Evolutionary conservation across 306 rosid species (phyloP), one percentile per base, ranked within the genome.

Genomic region (Nissolia schottii): DNA sequence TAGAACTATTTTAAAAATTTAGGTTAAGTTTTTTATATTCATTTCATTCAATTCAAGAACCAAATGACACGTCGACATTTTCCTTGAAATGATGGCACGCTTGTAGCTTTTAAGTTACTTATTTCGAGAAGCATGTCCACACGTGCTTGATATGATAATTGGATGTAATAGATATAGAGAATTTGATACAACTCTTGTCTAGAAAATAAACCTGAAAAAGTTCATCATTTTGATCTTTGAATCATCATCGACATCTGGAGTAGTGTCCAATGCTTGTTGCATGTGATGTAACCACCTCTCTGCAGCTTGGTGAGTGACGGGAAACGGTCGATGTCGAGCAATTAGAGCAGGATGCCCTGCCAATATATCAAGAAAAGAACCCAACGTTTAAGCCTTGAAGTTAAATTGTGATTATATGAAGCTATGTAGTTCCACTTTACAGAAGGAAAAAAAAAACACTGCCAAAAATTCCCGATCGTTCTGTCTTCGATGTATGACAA

Each of bases 261-360:
- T 85, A 67, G 70, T 80, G 75, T 89, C 92, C 67, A 91, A 76
- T 53, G 97, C 97, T 76, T 81, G 87, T 56, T 89, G 92, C 97
- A 94, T 94, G 79, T 94, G 98, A 85, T 86, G 84, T 59, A 91
- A 37, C 97, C 98, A 94, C 83, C 97, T 91, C 85, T 87, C 95
- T 0, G 95, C 98, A 56, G 96, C 96, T 77, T 74, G 84, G 61
- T 79, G 94, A 0, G 97, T 91, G 27, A 94, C 95, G 0, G 97
- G 89, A 82, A 94, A 94, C 13, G 96, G 97, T 15, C 95, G 89
- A 79, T 94, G 97, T 19, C 98, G 92, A 3, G 70, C 98, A 75
- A 91, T 91, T 60, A 94, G 91, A 71, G 98, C 97, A 51, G 98
- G 98, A 76, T 91, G 98, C 18, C 97, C 97, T 94, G 86, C 65